phyloP scores from a whole-genome alignment of 768 basidiomycete genomes.

The Paxillus involutus region DNA sequence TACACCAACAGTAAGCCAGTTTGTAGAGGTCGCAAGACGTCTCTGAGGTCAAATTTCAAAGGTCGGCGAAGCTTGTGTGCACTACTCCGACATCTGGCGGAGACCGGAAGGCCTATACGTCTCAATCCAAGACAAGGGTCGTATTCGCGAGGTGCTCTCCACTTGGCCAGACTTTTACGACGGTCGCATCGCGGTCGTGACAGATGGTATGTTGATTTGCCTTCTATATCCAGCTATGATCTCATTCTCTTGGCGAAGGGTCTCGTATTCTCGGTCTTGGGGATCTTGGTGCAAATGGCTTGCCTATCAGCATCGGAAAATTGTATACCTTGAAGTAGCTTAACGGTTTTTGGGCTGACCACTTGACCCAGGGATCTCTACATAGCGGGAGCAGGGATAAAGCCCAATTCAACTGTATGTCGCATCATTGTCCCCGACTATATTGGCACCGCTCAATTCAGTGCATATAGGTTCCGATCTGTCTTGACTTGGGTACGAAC shows the following conservation, averaged over 20 bases:
- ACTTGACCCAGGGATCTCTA: conserved; percentile 52
- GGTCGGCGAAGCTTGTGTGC: conserved; percentile 72
- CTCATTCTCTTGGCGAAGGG: conserved; percentile 31
- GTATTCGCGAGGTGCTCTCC: conserved; percentile 54
- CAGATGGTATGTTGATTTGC: conserved; percentile 49
- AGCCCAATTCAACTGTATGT: conserved; percentile 44
- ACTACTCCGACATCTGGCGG: conserved; percentile 70
- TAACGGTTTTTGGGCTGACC: not conserved
- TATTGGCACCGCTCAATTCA: not conserved
- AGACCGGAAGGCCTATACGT: conserved; percentile 61
- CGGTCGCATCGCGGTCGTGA: conserved; percentile 72
- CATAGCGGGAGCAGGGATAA: conserved; percentile 68
- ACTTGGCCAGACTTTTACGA: conserved; percentile 46
- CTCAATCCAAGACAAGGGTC: conserved; percentile 65
- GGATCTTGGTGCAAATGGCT: conserved; percentile 40
- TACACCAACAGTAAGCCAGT: conserved; percentile 60
- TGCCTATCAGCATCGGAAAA: conserved; percentile 71
- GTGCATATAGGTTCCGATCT: conserved; percentile 51
- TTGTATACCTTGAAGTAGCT: conserved; percentile 41
- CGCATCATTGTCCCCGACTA: not conserved
- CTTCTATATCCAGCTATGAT: conserved; percentile 1
- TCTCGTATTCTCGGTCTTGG: conserved; percentile 74
- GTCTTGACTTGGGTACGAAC: conserved; percentile 77
- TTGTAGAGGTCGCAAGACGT: conserved; percentile 9
- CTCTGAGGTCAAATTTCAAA: conserved; percentile 14